These are phyloP conservation scores for Agaricus subrufescens DNA, from an alignment of 768 basidiomycete genomes.

Conservation along the genomic window DNA sequence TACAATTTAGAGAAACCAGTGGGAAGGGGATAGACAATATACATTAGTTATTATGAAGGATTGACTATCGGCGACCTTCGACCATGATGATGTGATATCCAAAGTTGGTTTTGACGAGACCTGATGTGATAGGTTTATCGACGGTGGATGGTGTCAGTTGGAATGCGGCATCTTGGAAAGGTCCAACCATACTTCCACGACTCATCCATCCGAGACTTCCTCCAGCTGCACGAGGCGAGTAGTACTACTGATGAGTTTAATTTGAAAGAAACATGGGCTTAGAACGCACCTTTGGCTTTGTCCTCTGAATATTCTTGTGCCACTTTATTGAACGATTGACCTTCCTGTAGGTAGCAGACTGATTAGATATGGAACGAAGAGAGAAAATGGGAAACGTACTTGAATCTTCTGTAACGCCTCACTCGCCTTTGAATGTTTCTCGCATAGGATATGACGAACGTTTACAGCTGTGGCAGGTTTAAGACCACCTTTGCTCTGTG, in stretches of 20 bases:
- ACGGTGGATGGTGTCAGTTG: slow-evolving; percentile 72
- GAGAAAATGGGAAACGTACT: slow-evolving; percentile 32
- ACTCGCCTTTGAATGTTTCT: slow-evolving; percentile 76
- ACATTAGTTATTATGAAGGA: no score
- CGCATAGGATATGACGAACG: slow-evolving; percentile 84
- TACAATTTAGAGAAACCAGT: not conserved
- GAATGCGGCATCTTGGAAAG: slow-evolving; percentile 90
- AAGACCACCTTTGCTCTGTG: slow-evolving; percentile 51
- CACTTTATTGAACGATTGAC: slow-evolving; percentile 82
- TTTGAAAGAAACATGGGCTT: not conserved
- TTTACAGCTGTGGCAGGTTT: slow-evolving; percentile 81
- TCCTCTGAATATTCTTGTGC: slow-evolving; percentile 90
- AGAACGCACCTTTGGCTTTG: slow-evolving; percentile 71
- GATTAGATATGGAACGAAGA: not conserved
- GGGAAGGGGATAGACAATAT: not conserved
- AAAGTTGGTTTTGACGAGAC: slow-evolving; percentile 76
- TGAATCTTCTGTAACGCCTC: slow-evolving; percentile 80
- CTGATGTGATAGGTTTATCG: slow-evolving; percentile 69
- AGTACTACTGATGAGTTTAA: not conserved
- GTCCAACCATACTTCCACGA: slow-evolving; percentile 83
- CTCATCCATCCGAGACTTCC: slow-evolving; percentile 87
- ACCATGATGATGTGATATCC: slow-evolving; percentile 94
- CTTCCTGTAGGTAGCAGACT: slow-evolving; percentile 38
- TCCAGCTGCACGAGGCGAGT: slow-evolving; percentile 46
- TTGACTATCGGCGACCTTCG: slow-evolving; percentile 56